Evolutionary conservation across 176 grass and related monocot genomes (phyloP).

Genomic region (Triticum timopheevii): DNA sequence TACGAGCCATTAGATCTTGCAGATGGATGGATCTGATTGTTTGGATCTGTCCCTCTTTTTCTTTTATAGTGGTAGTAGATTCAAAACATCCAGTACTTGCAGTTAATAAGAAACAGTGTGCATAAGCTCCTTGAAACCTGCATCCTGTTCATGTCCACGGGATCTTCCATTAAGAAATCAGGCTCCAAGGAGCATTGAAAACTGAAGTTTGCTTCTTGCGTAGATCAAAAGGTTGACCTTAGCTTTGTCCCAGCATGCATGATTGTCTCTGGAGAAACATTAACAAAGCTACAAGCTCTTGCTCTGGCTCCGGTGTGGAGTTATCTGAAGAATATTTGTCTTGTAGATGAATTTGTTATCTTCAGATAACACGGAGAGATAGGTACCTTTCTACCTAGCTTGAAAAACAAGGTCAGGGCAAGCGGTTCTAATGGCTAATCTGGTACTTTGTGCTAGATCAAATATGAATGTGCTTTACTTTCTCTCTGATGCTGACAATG

Average conservation of each 20-base stretch:
- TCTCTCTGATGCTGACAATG: background rate
- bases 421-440: background rate
- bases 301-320: slow-evolving; percentile 19
- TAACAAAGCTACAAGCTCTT: slow-evolving; percentile 14
- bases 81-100: background rate
- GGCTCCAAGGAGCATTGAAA: background rate
- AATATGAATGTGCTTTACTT: background rate
- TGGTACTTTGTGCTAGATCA: background rate
- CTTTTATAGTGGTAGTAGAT: background rate
- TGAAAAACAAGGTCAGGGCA: background rate
- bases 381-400: background rate
- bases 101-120: slow-evolving; percentile 29
- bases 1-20: no score
- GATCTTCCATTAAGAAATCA: slow-evolving; percentile 37
- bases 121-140: slow-evolving; percentile 37
- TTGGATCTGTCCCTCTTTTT: no score
- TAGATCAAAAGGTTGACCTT: slow-evolving; percentile 34
- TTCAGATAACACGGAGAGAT: background rate
- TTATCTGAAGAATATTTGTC: slow-evolving; percentile 31
- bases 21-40: no score
- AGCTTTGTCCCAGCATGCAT: slow-evolving; percentile 30
- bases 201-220: slow-evolving; percentile 25
- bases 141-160: slow-evolving; percentile 35
- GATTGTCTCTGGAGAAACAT: slow-evolving; percentile 17
- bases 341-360: background rate